phyloP scores from a whole-genome alignment of 495 filamentous ascomycete species.

The Neurospora terricola region DNA sequence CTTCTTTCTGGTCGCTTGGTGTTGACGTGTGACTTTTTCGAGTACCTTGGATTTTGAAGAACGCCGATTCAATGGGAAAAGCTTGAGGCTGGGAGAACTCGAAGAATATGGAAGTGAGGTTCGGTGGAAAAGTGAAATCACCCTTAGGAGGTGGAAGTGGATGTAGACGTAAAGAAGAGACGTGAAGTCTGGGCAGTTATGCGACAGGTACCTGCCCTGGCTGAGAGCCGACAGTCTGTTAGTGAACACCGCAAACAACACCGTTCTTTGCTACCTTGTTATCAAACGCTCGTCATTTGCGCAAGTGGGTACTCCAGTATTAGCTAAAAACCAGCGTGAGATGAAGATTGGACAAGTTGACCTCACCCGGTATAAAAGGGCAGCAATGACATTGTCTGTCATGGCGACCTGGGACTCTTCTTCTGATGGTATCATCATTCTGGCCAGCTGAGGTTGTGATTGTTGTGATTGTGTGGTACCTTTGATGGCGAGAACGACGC shows the following conservation, averaged over 20 bases:
- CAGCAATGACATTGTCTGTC: neutral
- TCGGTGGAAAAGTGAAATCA: neutral
- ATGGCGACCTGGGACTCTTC: neutral
- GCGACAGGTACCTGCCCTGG: neutral
- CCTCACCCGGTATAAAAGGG: neutral
- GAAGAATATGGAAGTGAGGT: neutral
- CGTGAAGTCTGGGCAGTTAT: neutral
- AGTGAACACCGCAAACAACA: neutral
- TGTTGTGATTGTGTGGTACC: neutral
- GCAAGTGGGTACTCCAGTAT: neutral
- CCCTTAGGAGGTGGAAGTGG: neutral
- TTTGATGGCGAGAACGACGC: neutral
- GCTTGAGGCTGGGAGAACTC: neutral
- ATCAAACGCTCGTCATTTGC: neutral
- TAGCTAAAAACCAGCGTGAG: neutral
- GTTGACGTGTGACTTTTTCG: too few species aligned
- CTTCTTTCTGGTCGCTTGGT: too few species aligned
- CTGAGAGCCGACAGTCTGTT: neutral
- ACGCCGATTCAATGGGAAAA: neutral
- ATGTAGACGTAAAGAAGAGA: neutral
- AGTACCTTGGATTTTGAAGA: too few species aligned
- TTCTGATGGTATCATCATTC: neutral
- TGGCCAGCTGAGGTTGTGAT: neutral
- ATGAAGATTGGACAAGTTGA: neutral
- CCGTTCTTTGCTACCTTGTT: neutral